phyloP scores from a whole-genome alignment of 768 basidiomycete species.

The Tulasnella sp. region DNA sequence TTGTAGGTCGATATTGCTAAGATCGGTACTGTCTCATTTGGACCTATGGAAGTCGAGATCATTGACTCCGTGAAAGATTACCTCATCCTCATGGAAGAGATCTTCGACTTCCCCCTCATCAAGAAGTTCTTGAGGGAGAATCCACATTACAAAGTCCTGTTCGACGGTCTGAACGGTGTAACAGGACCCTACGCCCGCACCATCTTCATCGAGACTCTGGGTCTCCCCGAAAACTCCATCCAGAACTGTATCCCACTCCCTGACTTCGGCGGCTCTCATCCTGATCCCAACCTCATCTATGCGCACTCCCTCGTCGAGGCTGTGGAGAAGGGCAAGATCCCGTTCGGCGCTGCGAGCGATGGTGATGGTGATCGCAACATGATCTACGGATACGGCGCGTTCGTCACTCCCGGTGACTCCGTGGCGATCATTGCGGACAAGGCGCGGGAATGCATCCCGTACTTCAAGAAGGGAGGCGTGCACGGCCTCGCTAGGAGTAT shows the following conservation, averaged over 20 bases:
- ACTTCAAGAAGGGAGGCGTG: conserved; percentile 81
- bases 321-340: conserved; percentile 76
- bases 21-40: conserved; percentile 68
- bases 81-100: conserved; percentile 64
- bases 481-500: conserved; percentile 95
- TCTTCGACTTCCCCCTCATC: conserved; percentile 94
- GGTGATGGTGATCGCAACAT: conserved; percentile 99
- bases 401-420: conserved; percentile 95
- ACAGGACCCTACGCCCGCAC: conserved; percentile 92
- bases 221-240: conserved; percentile 64
- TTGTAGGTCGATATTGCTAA: conserved; percentile 71
- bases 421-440: conserved; percentile 99
- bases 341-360: conserved; percentile 93
- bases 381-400: conserved; percentile 98
- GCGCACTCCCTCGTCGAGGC: conserved; percentile 87
- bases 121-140: conserved; percentile 72
- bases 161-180: conserved; percentile 93
- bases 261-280: conserved; percentile 96
- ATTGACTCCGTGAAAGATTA: conserved; percentile 94
- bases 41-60: conserved; percentile 74
- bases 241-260: conserved; percentile 89
- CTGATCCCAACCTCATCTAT: conserved; percentile 97
- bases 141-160: conserved; percentile 72
- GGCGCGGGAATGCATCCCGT: conserved; percentile 71
- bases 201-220: conserved; percentile 74